Percentiles rank a stretch among this genome's conserved stretches.
Conservation (phyloP, 352 stramenopile species). For the Phytophthora pseudosyringae region DNA sequence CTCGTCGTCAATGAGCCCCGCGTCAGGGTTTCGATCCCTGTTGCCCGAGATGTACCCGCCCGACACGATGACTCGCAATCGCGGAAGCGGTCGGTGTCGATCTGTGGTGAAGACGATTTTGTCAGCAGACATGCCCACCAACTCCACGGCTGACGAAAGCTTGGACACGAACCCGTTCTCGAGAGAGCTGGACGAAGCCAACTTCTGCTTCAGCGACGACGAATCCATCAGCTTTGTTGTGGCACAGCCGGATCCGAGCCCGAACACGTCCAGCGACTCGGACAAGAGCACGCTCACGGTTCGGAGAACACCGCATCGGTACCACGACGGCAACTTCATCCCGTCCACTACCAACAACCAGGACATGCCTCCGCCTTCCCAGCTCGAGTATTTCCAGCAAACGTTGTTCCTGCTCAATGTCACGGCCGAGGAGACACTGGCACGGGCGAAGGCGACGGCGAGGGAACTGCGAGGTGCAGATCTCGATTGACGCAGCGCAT, state of each 20-base stretch:
- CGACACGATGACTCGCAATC: slow-evolving; percentile 25
- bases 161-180: slow-evolving; percentile 30
- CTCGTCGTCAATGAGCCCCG: neutral
- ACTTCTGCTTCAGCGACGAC: slow-evolving; percentile 43
- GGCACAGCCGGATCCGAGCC: slow-evolving; percentile 25
- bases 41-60: slow-evolving; percentile 13
- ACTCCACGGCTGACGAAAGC: slow-evolving; percentile 32
- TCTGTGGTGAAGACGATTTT: slow-evolving; percentile 8
- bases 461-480: slow-evolving; percentile 17
- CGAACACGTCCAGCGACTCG: slow-evolving; percentile 17
- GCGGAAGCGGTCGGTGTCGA: slow-evolving; percentile 3
- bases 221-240: slow-evolving; percentile 23
- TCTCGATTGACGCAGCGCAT: slow-evolving; percentile 24
- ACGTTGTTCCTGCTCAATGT: slow-evolving; percentile 30
- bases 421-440: slow-evolving; percentile 23
- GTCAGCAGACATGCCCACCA: slow-evolving; percentile 24
- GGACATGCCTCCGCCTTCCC: too few relatives aligned
- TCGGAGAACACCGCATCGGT: slow-evolving; percentile 5
- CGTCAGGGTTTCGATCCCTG: slow-evolving; percentile 6
- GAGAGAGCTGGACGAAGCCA: slow-evolving; percentile 39
- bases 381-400: slow-evolving; percentile 4
- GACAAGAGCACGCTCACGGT: slow-evolving; percentile 26
- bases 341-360: neutral
- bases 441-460: slow-evolving; percentile 25
- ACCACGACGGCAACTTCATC: slow-evolving; percentile 30